These are phyloP conservation scores for Botrytis hyacinthi DNA, from an alignment of 2,329 filamentous ascomycete species.

Conservation along the genomic window DNA sequence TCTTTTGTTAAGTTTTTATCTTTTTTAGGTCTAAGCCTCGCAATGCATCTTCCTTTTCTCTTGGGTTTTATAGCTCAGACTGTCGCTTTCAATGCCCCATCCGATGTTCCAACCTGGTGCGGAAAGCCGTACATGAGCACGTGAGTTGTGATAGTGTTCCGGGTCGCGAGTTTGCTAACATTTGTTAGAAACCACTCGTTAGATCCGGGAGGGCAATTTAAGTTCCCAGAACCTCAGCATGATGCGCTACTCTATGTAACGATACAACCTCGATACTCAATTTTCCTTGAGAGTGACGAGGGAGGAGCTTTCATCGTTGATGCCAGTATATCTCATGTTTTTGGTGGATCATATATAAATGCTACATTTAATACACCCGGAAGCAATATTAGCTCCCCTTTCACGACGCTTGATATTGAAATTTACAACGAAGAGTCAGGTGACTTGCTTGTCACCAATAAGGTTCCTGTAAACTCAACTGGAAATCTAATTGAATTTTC, in stretches of 20 bases:
- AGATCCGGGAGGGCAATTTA: conserved; percentile 48
- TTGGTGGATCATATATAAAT: conserved; percentile 40
- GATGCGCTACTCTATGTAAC: conserved; percentile 44
- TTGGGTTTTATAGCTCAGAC: background rate
- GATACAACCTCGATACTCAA: conserved; percentile 47
- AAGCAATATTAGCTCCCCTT: conserved; percentile 24
- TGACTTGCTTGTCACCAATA: conserved; percentile 32
- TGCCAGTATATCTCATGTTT: conserved; percentile 42
- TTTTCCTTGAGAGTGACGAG: conserved; percentile 46
- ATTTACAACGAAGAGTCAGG: conserved; percentile 37
- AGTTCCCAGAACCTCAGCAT: conserved; percentile 42
- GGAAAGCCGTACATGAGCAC: conserved; percentile 47
- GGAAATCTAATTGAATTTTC: conserved; percentile 41
- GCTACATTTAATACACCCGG: conserved; percentile 26
- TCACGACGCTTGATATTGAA: conserved; percentile 30
- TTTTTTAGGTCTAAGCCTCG: background rate
- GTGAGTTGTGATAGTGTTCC: conserved; percentile 32
- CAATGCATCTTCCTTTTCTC: background rate
- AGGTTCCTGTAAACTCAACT: conserved; percentile 41
- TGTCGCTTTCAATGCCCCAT: conserved; percentile 30
- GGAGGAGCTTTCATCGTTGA: conserved; percentile 45
- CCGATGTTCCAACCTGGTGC: conserved; percentile 37
- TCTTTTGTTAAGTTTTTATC: background rate
- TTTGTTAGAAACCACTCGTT: conserved; percentile 44
- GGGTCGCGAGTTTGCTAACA: background rate